Evolutionary conservation across 2,329 filamentous ascomycete genomes (phyloP), one percentile per base, ranked within the genome.

Genomic region (Cercospora beticola): DNA sequence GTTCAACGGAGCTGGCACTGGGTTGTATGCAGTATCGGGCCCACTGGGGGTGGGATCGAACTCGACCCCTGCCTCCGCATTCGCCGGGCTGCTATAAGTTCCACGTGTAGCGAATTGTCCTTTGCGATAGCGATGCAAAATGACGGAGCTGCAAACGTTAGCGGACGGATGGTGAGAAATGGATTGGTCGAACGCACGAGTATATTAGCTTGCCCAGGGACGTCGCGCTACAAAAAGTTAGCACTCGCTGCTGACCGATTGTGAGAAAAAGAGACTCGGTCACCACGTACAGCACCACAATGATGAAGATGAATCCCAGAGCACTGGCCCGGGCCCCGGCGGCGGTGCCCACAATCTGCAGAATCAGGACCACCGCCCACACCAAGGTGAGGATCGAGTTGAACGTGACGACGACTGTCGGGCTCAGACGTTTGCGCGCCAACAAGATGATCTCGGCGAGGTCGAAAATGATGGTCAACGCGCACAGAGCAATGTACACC

Each of bases 131-230:
- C 79, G 76, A 66, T 78, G 76, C 69, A 79, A 77, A 31, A 77
- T 73, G 68, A 81, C 73, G 52, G 75, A 73, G 26, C 78, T 78
- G 74, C 5, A n/a, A 56, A 28, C 14, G 49, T 56, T 56, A 56
- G 49, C 49, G 49, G 23, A 28, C 26, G 21, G 49, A 56, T 56
- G 49, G 49, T 23, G 23, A 16, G 49, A 23, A 26, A 56, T 56
- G 49, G 49, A 56, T 56, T 56, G 49, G 49, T 56, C 23, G 49
- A 26, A 56, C 49, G 49, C 49, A 56, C 49, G 49, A 56, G 49
- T 83, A 83, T 65, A 81, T 75, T 70, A 82, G 76, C 67, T 81
- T 77, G 52, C 74, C 76, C 60, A 82, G 52, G 70, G 79, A 79
- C 6, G 77, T 72, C 12, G 78, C 68, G 64, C 80, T 82, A 68